phyloP scores from a whole-genome alignment of 2,329 filamentous ascomycete genomes.

The Myriosclerotinia scirpicola region DNA sequence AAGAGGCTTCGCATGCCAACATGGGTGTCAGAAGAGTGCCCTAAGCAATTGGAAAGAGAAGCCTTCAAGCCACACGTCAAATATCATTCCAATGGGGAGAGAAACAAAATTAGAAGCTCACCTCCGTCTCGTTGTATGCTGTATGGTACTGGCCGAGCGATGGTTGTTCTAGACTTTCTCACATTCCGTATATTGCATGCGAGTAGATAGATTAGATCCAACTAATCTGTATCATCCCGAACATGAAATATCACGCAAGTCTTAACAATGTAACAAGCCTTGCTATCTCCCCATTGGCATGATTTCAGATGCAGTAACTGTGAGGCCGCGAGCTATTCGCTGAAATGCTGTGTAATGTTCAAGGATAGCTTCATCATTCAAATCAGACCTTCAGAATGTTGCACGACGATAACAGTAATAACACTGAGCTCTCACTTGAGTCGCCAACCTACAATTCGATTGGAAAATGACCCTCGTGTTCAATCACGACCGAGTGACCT shows the following conservation, averaged over 20 bases:
- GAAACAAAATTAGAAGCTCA: background rate
- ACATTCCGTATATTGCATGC: background rate
- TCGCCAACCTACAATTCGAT: constrained; percentile 9
- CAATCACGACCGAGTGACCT: constrained; percentile 11
- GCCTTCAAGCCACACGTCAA: constrained; percentile 6
- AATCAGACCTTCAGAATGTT: background rate
- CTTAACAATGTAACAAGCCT: background rate
- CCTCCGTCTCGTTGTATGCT: background rate
- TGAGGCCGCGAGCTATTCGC: background rate
- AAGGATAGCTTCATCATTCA: background rate
- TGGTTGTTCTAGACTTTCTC: background rate
- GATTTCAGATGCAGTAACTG: background rate
- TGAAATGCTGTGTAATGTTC: background rate
- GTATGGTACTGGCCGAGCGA: constrained; percentile 1
- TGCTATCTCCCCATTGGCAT: background rate
- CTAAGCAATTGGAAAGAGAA: background rate
- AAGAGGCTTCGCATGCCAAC: constrained; percentile 8
- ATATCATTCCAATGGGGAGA: background rate
- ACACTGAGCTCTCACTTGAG: constrained; percentile 8
- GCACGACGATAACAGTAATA: constrained; percentile 2
- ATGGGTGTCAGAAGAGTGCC: background rate
- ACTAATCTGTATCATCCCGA: background rate
- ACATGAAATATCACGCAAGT: constrained; percentile 12
- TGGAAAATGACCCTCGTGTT: constrained; percentile 12
- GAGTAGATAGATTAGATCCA: constrained; percentile 15